A percentile compares a stretch with the other conserved stretches of the same genome.
Conservation (phyloP, 2,329 filamentous ascomycete genomes). For the Curvularia spicifera region DNA sequence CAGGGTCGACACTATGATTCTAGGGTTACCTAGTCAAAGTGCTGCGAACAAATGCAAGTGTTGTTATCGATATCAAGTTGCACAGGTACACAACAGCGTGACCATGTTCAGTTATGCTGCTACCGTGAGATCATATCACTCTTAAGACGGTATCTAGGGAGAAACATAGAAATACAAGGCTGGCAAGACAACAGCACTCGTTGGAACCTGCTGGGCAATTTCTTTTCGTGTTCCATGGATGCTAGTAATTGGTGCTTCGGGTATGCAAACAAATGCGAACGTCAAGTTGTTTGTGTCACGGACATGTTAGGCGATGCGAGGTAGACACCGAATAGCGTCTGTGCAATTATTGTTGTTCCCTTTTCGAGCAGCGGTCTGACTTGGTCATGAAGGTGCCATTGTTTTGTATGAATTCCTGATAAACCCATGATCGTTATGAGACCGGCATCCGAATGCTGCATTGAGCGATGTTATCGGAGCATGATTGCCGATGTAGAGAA, state of each 20-base stretch:
- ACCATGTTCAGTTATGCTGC: neutral
- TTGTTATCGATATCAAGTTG: neutral
- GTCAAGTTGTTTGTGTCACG: neutral
- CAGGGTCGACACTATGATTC: neutral
- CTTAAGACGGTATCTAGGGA: neutral
- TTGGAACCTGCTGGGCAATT: neutral
- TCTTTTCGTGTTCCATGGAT: neutral
- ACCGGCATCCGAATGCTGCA: conserved; percentile 43
- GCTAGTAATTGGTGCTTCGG: neutral
- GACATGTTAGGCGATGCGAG: neutral
- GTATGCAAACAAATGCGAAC: neutral
- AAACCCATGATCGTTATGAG: conserved; percentile 46
- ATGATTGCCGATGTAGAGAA: conserved; percentile 44
- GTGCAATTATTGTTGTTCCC: conserved; percentile 1
- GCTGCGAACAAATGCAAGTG: neutral
- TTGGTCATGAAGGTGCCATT: conserved; percentile 47
- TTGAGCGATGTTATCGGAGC: conserved; percentile 37
- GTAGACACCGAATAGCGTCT: neutral
- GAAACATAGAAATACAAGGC: neutral
- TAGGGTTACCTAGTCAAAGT: neutral
- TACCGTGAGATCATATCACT: neutral
- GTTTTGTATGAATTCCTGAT: conserved; percentile 45
- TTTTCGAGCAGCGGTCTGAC: conserved; percentile 5
- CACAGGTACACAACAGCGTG: neutral
- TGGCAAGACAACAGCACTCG: neutral